A percentile compares a stretch with the other conserved stretches of the same genome.
phyloP scores from a whole-genome alignment of 306 rosid species.

The Malus orientalis region DNA sequence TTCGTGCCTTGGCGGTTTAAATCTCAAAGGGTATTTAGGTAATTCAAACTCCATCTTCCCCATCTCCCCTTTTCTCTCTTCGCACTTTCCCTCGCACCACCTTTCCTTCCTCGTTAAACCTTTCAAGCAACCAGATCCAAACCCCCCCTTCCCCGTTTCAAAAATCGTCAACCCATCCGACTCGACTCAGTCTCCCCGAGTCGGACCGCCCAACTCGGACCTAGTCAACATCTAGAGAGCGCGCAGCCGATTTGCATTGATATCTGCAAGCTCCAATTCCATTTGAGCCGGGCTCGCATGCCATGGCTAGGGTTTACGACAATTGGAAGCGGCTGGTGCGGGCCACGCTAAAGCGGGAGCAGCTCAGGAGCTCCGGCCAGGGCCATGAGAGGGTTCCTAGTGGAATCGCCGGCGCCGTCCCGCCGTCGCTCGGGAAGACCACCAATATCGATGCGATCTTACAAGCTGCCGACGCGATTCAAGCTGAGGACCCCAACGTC shows the following conservation, averaged over 20 bases:
- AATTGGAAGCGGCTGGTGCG: conserved; percentile 87
- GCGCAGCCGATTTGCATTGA: background rate
- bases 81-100: background rate
- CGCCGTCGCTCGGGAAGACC: conserved; percentile 59
- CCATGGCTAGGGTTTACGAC: conserved; percentile 67
- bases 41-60: background rate
- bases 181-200: conserved; percentile 5
- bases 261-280: conserved; percentile 1
- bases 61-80: background rate
- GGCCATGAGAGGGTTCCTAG: conserved; percentile 53
- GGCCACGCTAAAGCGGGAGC: conserved; percentile 66
- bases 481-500: conserved; percentile 60
- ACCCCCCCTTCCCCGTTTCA: conserved; percentile 5
- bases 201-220: background rate
- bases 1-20: background rate
- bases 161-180: background rate
- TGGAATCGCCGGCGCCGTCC: conserved; percentile 80
- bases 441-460: conserved; percentile 75
- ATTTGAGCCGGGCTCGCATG: conserved; percentile 18
- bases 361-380: conserved; percentile 55
- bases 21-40: background rate
- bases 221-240: background rate
- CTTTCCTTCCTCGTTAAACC: background rate
- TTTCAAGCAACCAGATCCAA: background rate
- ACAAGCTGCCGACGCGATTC: conserved; percentile 89